A percentile compares a stretch with the other conserved stretches of the same genome.
Evolutionary conservation across 164 flowering plant species (phyloP).

Genomic region (Santalum album): DNA sequence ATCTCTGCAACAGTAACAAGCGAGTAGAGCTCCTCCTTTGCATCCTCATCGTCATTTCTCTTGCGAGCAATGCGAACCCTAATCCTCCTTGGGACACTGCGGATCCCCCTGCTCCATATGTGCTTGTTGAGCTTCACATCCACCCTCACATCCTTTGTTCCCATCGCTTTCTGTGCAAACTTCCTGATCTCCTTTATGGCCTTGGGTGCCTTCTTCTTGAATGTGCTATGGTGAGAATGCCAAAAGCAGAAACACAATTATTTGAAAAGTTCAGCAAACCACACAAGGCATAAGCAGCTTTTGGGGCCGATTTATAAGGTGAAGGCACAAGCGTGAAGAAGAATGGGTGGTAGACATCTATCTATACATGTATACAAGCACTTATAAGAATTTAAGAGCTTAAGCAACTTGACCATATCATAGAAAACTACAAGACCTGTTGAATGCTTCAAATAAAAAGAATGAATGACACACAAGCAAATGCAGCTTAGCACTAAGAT

Average conservation of each 20-base stretch:
- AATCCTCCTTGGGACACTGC: neutral
- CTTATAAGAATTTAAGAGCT: too few species aligned
- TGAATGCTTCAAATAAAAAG: too few species aligned
- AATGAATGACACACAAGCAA: too few species aligned
- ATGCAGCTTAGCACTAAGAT: too few species aligned
- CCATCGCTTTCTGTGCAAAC: slow-evolving; percentile 1
- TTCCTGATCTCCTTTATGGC: slow-evolving; percentile 1
- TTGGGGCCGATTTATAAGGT: too few species aligned
- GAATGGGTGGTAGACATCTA: too few species aligned
- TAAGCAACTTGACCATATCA: too few species aligned
- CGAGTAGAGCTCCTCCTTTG: slow-evolving; percentile 3
- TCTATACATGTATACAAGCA: too few species aligned
- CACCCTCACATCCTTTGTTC: slow-evolving; percentile 3
- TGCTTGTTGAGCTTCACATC: slow-evolving; percentile 5
- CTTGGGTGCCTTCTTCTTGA: slow-evolving; percentile 4
- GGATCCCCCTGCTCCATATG: neutral
- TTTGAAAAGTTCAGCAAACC: too few species aligned
- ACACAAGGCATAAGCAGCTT: too few species aligned
- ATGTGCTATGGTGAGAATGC: neutral
- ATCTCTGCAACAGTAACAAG: neutral
- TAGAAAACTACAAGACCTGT: too few species aligned
- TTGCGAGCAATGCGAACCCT: neutral
- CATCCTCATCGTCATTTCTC: slow-evolving; percentile 3
- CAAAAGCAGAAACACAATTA: neutral
- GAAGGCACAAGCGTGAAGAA: too few species aligned